A percentile compares a stretch with the other conserved stretches of the same genome.
These are phyloP conservation scores for Cyclostephanos tholiformis DNA, from an alignment of 108 stramenopile species.

Conservation along the genomic window DNA sequence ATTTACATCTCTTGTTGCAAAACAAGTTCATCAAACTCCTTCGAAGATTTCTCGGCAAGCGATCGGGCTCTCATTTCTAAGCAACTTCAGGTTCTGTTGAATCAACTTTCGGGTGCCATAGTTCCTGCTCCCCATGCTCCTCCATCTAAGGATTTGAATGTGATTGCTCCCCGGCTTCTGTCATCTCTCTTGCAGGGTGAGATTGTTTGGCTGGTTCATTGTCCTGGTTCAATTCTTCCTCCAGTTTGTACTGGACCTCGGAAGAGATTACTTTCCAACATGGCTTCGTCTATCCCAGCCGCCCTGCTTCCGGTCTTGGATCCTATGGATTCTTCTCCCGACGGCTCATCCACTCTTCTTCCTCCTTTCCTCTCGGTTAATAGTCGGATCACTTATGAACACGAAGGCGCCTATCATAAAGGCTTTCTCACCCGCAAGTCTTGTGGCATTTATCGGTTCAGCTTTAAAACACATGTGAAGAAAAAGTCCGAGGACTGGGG, in stretches of 20 bases:
- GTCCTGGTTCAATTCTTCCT: background rate
- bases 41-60: background rate
- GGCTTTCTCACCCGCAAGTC: background rate
- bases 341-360: background rate
- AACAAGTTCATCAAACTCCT: background rate
- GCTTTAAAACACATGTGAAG: background rate
- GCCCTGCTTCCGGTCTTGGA: background rate
- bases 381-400: background rate
- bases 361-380: background rate
- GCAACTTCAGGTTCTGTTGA: background rate
- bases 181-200: too few relatives aligned
- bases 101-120: background rate
- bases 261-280: conserved; percentile 2
- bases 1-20: background rate
- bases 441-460: background rate
- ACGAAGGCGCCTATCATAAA: background rate
- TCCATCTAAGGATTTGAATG: too few relatives aligned
- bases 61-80: background rate
- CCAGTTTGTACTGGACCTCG: conserved; percentile 5
- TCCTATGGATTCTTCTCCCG: background rate
- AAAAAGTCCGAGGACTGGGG: too few relatives aligned
- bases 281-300: too few relatives aligned
- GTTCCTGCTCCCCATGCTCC: too few relatives aligned
- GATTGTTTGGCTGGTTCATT: background rate
- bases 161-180: too few relatives aligned